Percentiles rank a stretch among this genome's conserved stretches.
Evolutionary conservation across 352 stramenopile species (phyloP).

Genomic region (Phytopythium oedochilum): DNA sequence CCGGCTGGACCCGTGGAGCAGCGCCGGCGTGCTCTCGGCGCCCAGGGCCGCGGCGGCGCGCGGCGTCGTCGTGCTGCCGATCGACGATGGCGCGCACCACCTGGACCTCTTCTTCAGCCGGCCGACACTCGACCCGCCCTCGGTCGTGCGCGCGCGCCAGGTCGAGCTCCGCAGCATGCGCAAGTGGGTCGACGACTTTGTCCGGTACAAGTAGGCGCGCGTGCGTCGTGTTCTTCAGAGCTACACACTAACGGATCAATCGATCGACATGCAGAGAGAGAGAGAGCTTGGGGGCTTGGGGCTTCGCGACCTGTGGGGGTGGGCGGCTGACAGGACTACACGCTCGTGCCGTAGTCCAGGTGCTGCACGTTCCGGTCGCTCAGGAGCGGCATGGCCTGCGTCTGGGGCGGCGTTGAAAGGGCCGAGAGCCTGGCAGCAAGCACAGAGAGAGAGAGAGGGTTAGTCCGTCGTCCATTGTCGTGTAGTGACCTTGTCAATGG

Average conservation of each 20-base stretch:
- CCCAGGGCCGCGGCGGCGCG: conserved; percentile 42
- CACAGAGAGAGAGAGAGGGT: not conserved
- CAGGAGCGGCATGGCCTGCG: conserved; percentile 31
- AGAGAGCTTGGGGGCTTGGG: too few relatives aligned
- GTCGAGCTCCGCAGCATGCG: conserved; percentile 78
- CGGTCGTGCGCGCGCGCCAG: conserved; percentile 65
- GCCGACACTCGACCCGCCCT: conserved; percentile 68
- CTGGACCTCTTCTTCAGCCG: conserved; percentile 93
- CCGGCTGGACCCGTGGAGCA: conserved; percentile 91
- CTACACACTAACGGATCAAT: too few relatives aligned
- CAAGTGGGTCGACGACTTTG: conserved; percentile 80
- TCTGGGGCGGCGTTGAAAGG: conserved; percentile 13
- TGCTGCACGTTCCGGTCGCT: conserved; percentile 28
- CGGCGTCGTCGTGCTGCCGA: conserved; percentile 60
- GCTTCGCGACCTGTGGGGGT: too few relatives aligned
- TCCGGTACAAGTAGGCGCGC: conserved; percentile 21
- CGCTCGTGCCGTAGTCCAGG: conserved; percentile 41
- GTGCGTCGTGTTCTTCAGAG: too few relatives aligned
- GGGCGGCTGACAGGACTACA: not conserved
- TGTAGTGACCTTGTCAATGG: conserved; percentile 5
- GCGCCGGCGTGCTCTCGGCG: conserved; percentile 73
- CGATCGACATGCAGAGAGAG: too few relatives aligned
- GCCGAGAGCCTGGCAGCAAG: not conserved
- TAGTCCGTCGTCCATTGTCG: not conserved
- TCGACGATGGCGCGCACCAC: conserved; percentile 85